These are phyloP conservation scores for Hypoxylon rickii DNA, from an alignment of 495 filamentous ascomycete genomes.

Conservation along the genomic window DNA sequence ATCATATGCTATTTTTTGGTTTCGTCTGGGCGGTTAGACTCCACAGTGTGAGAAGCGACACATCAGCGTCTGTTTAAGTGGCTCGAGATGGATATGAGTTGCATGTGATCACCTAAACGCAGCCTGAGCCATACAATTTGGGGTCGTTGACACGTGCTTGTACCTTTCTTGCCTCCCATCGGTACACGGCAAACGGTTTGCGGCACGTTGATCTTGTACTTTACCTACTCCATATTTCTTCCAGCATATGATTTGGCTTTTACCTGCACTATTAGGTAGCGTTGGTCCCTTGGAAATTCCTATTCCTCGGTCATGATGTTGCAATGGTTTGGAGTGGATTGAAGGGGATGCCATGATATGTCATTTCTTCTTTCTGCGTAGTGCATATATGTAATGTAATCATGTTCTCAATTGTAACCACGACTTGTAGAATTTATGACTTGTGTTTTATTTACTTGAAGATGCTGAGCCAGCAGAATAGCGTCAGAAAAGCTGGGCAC, in stretches of 20 bases:
- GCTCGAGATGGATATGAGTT: constrained; percentile 26
- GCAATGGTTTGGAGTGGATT: too few species aligned
- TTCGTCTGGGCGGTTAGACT: too few species aligned
- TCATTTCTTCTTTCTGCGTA: too few species aligned
- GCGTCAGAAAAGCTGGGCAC: too few species aligned
- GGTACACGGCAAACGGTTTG: constrained; percentile 10
- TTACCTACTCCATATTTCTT: constrained; percentile 16
- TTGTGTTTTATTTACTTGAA: too few species aligned
- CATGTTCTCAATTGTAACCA: too few species aligned
- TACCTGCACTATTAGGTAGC: not conserved
- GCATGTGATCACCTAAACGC: constrained; percentile 33
- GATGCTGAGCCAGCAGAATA: too few species aligned
- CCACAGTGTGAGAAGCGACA: constrained; percentile 27
- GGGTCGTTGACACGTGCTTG: constrained; percentile 35
- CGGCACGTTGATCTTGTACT: constrained; percentile 8
- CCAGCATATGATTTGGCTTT: constrained; percentile 14
- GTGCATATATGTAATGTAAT: too few species aligned
- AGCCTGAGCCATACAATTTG: constrained; percentile 18
- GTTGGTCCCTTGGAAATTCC: not conserved
- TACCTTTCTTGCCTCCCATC: constrained; percentile 22
- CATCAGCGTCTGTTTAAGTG: constrained; percentile 21
- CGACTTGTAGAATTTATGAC: too few species aligned
- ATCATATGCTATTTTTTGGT: constrained; percentile 33
- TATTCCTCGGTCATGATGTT: constrained; percentile 3
- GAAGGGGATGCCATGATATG: too few species aligned